phyloP scores from a whole-genome alignment of 1,284 basidiomycete species.

The Fomes fomentarius region DNA sequence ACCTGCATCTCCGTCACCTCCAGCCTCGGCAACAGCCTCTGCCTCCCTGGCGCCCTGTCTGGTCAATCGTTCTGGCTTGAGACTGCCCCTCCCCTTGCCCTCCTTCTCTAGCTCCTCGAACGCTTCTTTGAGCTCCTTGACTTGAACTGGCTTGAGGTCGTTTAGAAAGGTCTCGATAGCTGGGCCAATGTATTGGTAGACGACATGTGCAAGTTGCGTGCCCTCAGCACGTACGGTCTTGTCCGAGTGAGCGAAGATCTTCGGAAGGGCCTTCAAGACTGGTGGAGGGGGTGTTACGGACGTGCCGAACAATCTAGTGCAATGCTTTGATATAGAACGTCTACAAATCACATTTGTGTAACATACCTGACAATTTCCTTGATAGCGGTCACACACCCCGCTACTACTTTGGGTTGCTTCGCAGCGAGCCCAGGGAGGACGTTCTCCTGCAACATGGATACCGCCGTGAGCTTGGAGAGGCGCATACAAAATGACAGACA shows the following conservation, averaged over 20 bases:
- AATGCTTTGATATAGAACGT: background rate
- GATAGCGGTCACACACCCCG: constrained; percentile 79
- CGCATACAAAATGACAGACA: constrained; percentile 41
- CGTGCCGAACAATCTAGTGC: constrained; percentile 77
- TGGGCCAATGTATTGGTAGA: constrained; percentile 91
- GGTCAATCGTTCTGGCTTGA: constrained; percentile 83
- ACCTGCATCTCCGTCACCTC: constrained; percentile 42
- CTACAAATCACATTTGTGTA: background rate
- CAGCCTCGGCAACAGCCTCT: constrained; percentile 53
- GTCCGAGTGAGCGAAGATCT: constrained; percentile 95
- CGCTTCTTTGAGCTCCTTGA: constrained; percentile 92
- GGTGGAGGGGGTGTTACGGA: constrained; percentile 78
- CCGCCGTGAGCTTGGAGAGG: constrained; percentile 23
- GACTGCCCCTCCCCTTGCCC: constrained; percentile 79
- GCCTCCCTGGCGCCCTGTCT: constrained; percentile 78
- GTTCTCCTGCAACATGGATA: constrained; percentile 62
- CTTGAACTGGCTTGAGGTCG: constrained; percentile 98
- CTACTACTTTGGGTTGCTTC: constrained; percentile 95
- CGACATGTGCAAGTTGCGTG: constrained; percentile 69
- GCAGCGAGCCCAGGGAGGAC: constrained; percentile 85
- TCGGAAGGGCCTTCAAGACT: constrained; percentile 86
- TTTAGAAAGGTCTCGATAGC: constrained; percentile 86
- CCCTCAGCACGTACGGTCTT: constrained; percentile 97
- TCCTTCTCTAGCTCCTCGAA: constrained; percentile 87
- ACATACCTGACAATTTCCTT: constrained; percentile 74